Base-by-base conservation (phyloP, 768 basidiomycete genomes). In the Leccinum uliginosum region DNA sequence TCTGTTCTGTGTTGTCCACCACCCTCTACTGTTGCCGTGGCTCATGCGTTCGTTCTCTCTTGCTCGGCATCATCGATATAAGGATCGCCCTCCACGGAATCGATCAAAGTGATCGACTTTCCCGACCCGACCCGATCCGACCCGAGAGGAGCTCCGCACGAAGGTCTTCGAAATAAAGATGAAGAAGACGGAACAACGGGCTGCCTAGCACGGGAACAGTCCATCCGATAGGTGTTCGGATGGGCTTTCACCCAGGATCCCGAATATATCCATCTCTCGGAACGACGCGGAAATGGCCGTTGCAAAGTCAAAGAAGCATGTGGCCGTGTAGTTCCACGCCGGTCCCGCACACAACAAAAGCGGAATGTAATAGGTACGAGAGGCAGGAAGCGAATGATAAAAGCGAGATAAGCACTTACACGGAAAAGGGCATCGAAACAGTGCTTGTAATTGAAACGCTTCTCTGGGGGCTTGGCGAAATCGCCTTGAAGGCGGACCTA, bases 371-470 rank as follows among this genome's bases (percentile, higher is more conserved):
- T 43, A 10, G 35, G 55, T 44, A 19, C 58, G 26, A 51, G 26
- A 51, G 26, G 24, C 50, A 47, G 53, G 11, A 50, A 54, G 48
- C 19, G 19, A 51, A 1, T 27, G 26, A 56, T 27, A 40, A 54
- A 59, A 56, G 10, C 0, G n/a, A 52, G 27, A 2, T 1, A 38
- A 38, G n/a, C n/a, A 80, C 87, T 73, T 69, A 92, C 91, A 53
- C 91, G 77, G 75, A 85, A 90, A 14, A 96, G 75, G 0, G 92
- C 93, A 74, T 95, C 92, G 53, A 95, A 83, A 62, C 87, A 89
- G 70, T 95, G 81, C 75, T 90, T 91, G 71, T 96, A 96, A 65
- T 91, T 91, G 76, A 93, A 88, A 45, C 90, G 80, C 71, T 91
- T 90, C 74, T 91, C 91, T 9, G 86, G 84, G 1, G 90, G 83